Conservation (phyloP, 2,329 filamentous ascomycete species). For the Ophiostoma perfectum region DNA sequence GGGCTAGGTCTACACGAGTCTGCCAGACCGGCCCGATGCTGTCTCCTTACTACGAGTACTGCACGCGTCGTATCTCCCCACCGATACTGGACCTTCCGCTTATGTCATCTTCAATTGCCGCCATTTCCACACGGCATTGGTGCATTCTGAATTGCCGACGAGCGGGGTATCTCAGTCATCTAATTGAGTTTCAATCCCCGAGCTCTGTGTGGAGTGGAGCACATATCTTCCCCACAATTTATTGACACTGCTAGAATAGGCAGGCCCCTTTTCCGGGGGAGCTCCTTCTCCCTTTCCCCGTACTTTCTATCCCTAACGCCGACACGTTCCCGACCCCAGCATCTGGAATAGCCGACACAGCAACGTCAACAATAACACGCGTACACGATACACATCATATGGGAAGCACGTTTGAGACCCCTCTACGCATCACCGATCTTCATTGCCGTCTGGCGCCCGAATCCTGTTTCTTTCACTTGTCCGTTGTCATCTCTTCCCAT, state of each 20-base stretch:
- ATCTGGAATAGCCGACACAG: neutral
- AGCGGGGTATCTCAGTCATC: neutral
- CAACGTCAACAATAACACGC: neutral
- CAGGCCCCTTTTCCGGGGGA: neutral
- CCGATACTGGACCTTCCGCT: neutral
- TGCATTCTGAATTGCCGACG: slow-evolving; percentile 1
- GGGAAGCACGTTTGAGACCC: neutral
- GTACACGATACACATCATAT: neutral
- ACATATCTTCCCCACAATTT: neutral
- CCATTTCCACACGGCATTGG: neutral
- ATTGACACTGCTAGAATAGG: neutral
- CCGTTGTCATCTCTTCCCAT: neutral
- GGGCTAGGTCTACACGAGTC: neutral
- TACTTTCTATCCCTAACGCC: slow-evolving; percentile 5
- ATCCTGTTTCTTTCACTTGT: neutral
- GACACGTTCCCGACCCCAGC: neutral
- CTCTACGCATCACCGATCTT: neutral
- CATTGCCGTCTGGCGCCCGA: slow-evolving; percentile 1
- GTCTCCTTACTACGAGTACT: neutral
- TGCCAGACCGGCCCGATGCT: neutral
- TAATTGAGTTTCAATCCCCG: neutral
- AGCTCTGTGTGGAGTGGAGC: neutral
- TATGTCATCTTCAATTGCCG: slow-evolving; percentile 2
- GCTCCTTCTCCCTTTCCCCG: slow-evolving; percentile 6
- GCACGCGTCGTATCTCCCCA: neutral